These are phyloP conservation scores for Sungouiozyma ichnusensis DNA, from an alignment of 805 yeast species.

Conservation along the genomic window DNA sequence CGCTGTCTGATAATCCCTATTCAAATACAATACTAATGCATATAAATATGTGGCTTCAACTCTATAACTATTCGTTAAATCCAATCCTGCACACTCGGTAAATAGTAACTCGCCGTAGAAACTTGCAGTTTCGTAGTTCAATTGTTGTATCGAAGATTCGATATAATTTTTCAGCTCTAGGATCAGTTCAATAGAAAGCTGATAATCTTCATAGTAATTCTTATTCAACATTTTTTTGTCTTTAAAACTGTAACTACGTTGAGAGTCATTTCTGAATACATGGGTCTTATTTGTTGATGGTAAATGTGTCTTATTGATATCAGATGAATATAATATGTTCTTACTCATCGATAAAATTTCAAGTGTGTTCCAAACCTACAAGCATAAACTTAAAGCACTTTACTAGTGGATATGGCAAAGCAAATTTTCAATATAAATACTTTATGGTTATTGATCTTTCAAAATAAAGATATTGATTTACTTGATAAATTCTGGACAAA, in stretches of 20 bases:
- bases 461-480: no score
- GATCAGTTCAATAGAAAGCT: conserved; percentile 1
- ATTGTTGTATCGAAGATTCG: conserved; percentile 17
- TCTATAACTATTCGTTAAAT: conserved; percentile 22
- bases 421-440: no score
- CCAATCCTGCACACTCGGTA: conserved; percentile 35
- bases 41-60: conserved; percentile 58
- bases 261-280: neutral
- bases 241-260: neutral
- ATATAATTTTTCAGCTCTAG: conserved; percentile 9
- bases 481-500: no score
- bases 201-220: conserved; percentile 1
- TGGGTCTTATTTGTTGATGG: neutral
- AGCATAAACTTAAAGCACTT: neutral
- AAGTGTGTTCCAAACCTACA: no score
- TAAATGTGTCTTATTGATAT: neutral
- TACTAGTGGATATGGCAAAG: no score
- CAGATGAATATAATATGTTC: neutral
- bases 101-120: conserved; percentile 75
- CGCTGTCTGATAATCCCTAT: conserved; percentile 51
- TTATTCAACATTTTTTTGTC: neutral
- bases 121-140: conserved; percentile 51
- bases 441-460: no score
- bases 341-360: neutral
- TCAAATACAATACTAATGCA: conserved; percentile 54